Conservation (phyloP, 177 flowering plant genomes). For the Telopea speciosissima region DNA sequence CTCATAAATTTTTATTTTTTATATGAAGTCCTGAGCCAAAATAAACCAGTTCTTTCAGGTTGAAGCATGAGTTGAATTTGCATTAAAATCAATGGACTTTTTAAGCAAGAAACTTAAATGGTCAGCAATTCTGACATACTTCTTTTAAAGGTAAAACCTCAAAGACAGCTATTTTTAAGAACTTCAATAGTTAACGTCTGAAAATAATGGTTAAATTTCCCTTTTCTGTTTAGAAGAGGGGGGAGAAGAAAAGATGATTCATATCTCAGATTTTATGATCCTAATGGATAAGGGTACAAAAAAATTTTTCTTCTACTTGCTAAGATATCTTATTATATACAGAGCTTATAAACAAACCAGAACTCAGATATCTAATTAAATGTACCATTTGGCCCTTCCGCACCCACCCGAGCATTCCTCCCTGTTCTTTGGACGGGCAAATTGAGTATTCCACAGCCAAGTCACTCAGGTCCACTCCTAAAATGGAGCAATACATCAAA, state of each 20-base stretch:
- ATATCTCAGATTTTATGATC: background rate
- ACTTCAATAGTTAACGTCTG: background rate
- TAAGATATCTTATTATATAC: background rate
- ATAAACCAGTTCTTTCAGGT: background rate
- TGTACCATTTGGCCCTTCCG: conserved; percentile 90
- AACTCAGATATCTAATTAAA: background rate
- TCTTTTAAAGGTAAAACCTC: background rate
- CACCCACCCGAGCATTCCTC: conserved; percentile 97
- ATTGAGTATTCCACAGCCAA: conserved; percentile 78
- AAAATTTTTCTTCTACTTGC: background rate
- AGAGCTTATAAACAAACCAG: background rate
- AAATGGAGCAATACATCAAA: conserved; percentile 12
- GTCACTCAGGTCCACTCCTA: conserved; percentile 87
- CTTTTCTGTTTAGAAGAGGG: background rate
- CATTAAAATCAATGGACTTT: background rate
- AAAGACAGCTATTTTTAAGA: background rate
- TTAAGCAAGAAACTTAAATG: background rate
- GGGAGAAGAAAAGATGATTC: background rate
- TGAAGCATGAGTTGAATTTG: background rate
- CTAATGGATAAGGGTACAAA: background rate
- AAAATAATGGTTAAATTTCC: no score
- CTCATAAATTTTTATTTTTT: background rate
- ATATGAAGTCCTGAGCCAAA: background rate
- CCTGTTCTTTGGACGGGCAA: conserved; percentile 82
- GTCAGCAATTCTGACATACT: background rate